A percentile compares a stretch with the other conserved stretches of the same genome.
These are phyloP conservation scores for Macrocystidia cucumis DNA, from an alignment of 1,284 basidiomycete species.

Conservation along the genomic window DNA sequence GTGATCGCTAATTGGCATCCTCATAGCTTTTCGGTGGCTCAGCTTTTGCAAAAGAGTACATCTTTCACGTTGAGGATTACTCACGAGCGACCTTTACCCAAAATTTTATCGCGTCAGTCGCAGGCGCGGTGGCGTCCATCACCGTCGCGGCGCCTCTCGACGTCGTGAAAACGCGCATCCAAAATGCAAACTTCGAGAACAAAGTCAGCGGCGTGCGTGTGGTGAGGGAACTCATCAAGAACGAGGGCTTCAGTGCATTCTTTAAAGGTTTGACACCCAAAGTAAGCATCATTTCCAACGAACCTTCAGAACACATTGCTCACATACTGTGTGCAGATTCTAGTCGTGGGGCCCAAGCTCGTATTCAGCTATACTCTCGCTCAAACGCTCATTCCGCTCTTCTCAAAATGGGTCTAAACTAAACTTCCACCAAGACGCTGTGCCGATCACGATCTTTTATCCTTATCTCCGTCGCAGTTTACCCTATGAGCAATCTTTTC, in stretches of 20 bases:
- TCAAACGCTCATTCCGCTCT: slow-evolving; percentile 92
- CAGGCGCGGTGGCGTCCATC: slow-evolving; percentile 92
- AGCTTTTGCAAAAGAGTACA: slow-evolving; percentile 90
- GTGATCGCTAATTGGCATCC: slow-evolving; percentile 1
- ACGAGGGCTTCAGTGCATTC: slow-evolving; percentile 83
- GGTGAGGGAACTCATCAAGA: slow-evolving; percentile 80
- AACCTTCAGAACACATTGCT: too few relatives aligned
- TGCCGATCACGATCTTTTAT: too few relatives aligned
- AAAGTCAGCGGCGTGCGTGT: slow-evolving; percentile 88
- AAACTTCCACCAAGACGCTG: slow-evolving; percentile 5
- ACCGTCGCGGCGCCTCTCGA: slow-evolving; percentile 95
- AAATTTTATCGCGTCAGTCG: slow-evolving; percentile 92
- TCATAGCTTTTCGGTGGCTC: slow-evolving; percentile 90
- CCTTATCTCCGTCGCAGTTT: too few relatives aligned
- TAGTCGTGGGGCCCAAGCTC: slow-evolving; percentile 96
- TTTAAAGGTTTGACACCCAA: slow-evolving; percentile 98
- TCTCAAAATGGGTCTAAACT: slow-evolving; percentile 84
- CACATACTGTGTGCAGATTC: slow-evolving; percentile 64
- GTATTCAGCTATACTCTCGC: slow-evolving; percentile 98
- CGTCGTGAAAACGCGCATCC: slow-evolving; percentile 94
- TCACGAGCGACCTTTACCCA: slow-evolving; percentile 91
- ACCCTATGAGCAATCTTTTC: too few relatives aligned
- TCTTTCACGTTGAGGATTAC: slow-evolving; percentile 87
- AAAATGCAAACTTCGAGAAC: slow-evolving; percentile 95
- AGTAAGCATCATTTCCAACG: slow-evolving; percentile 41